Percentiles rank a stretch among this genome's conserved stretches.
phyloP scores from a whole-genome alignment of 2,329 filamentous ascomycete genomes.

The Aspergillus clavatus region DNA sequence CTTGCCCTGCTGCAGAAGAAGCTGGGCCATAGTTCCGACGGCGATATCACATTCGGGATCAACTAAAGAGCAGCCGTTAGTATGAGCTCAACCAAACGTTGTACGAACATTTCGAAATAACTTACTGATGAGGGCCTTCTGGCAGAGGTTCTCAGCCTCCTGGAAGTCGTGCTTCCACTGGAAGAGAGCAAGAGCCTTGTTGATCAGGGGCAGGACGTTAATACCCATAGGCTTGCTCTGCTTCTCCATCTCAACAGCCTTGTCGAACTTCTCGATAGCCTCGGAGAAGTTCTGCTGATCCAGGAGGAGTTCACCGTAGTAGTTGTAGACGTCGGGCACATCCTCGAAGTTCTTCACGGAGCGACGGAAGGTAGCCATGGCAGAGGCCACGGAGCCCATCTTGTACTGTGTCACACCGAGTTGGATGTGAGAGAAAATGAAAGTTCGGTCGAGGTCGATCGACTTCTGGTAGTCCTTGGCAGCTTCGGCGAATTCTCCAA shows the following conservation, averaged over 20 bases:
- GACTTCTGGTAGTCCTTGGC: constrained; percentile 99
- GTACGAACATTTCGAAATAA: too few species aligned
- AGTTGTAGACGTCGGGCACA: constrained; percentile 98
- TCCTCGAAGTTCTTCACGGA: constrained; percentile 98
- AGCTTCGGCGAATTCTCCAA: constrained; percentile 84
- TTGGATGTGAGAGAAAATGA: constrained; percentile 99
- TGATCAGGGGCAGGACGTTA: constrained; percentile 96
- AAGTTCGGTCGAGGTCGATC: constrained; percentile 89
- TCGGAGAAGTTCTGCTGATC: constrained; percentile 95
- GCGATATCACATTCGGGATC: constrained; percentile 98
- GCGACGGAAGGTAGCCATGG: constrained; percentile 95
- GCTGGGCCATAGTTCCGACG: constrained; percentile 96
- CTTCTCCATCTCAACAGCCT: constrained; percentile 98
- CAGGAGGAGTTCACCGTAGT: constrained; percentile 93
- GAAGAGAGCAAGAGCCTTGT: constrained; percentile 95
- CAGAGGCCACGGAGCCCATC: constrained; percentile 96
- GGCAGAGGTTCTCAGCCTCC: constrained; percentile 92
- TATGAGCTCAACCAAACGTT: constrained; percentile 9
- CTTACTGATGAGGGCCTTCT: constrained; percentile 95
- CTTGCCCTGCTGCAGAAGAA: constrained; percentile 95
- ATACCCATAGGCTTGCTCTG: constrained; percentile 88
- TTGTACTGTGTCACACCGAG: constrained; percentile 99
- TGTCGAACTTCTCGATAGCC: constrained; percentile 96
- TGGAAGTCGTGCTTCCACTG: constrained; percentile 97
- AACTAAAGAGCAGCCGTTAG: constrained; percentile 52